phyloP scores from a whole-genome alignment of 495 filamentous ascomycete species.

The Neurospora africana region DNA sequence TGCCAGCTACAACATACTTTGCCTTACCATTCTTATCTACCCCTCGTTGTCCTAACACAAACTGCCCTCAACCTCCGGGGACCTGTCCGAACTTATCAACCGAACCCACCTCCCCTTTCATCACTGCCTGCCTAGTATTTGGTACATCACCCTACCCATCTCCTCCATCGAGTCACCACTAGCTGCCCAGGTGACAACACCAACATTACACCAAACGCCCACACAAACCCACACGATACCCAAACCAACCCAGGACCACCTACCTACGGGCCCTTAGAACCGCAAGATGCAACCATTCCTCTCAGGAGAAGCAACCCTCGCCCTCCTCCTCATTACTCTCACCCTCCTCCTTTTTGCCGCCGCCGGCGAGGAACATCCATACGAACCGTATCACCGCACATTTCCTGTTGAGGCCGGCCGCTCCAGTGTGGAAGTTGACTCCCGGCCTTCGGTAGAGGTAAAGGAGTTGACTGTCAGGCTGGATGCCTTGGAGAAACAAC shows the following conservation, averaged over 20 bases:
- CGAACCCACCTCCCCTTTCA: too few species aligned
- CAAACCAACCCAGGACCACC: too few species aligned
- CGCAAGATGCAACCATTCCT: conserved; percentile 6
- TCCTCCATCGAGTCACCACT: too few species aligned
- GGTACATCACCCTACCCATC: too few species aligned
- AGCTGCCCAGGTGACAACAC: too few species aligned
- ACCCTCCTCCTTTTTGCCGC: conserved; percentile 1
- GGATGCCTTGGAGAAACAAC: too few species aligned
- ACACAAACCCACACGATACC: not conserved
- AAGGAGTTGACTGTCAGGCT: not conserved
- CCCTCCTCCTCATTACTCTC: not conserved
- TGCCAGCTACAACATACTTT: not conserved
- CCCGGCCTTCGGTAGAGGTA: too few species aligned
- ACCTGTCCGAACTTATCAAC: not conserved
- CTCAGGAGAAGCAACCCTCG: conserved; percentile 3
- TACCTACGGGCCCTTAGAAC: too few species aligned
- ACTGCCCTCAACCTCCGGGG: not conserved
- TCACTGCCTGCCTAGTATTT: too few species aligned
- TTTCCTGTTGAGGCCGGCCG: too few species aligned
- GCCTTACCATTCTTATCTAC: not conserved
- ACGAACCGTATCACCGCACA: not conserved
- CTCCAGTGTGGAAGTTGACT: too few species aligned
- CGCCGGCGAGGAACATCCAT: not conserved
- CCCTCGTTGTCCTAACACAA: not conserved
- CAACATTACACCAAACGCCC: too few species aligned